phyloP scores from a whole-genome alignment of 345 rosid genomes.

The Clausena lansium region DNA sequence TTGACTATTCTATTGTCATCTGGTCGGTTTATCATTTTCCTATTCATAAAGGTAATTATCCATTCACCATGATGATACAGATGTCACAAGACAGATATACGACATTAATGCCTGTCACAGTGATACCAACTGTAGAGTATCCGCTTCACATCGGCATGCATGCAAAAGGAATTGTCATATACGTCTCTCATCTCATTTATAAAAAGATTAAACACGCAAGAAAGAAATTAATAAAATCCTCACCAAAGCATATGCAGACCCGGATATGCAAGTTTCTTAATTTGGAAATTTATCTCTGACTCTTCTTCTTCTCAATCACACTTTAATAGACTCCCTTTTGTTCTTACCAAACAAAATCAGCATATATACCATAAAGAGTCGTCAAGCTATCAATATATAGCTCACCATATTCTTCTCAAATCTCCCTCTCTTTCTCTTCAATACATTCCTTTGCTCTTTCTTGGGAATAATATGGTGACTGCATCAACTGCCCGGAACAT shows the following conservation, averaged over 20 bases:
- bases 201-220: background rate
- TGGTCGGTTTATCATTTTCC: too few species aligned
- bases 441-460: background rate
- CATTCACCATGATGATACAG: background rate
- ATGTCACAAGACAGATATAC: background rate
- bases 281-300: background rate
- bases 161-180: background rate
- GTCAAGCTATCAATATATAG: too few species aligned
- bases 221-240: too few species aligned
- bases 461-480: background rate
- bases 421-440: background rate
- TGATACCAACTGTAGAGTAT: background rate
- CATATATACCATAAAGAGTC: too few species aligned
- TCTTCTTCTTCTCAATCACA: background rate
- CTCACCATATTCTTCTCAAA: background rate
- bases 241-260: background rate
- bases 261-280: background rate
- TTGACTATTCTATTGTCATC: too few species aligned
- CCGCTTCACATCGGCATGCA: background rate
- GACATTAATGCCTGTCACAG: background rate
- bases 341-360: background rate
- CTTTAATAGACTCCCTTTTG: background rate
- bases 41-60: too few species aligned
- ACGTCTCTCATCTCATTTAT: background rate
- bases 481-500: background rate